Conservation (phyloP, 2,329 filamentous ascomycete species). For the Periconia sp. region DNA sequence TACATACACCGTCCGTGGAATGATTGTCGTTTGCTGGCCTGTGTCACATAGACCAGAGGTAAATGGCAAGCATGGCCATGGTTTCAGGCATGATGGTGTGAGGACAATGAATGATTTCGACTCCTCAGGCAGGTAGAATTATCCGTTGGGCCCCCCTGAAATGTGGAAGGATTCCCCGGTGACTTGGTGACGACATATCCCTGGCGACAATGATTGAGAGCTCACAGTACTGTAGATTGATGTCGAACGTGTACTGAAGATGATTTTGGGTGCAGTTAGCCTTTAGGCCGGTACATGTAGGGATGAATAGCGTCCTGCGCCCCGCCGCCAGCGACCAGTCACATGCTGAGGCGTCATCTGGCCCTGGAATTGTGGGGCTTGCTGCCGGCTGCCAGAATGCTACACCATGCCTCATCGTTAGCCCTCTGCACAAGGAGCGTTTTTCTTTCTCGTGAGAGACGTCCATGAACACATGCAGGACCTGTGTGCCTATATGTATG, state of each 20-base stretch:
- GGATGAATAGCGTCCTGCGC: background rate
- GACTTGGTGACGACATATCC: background rate
- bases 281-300: no score
- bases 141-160: background rate
- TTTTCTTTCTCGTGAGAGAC: background rate
- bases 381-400: background rate
- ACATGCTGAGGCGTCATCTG: constrained; percentile 21
- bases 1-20: no score
- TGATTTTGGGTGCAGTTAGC: no score
- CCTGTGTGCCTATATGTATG: no score
- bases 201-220: background rate
- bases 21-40: background rate
- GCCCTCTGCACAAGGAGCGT: background rate
- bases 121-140: background rate
- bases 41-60: background rate
- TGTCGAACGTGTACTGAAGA: no score
- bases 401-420: constrained; percentile 6
- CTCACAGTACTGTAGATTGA: no score
- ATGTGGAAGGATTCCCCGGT: background rate
- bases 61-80: background rate
- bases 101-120: background rate
- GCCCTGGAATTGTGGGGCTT: constrained; percentile 1
- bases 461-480: no score
- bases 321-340: constrained; percentile 2
- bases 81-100: background rate